A percentile compares a stretch with the other conserved stretches of the same genome.
These are phyloP conservation scores for Peniophora sp. DNA, from an alignment of 1,284 basidiomycete genomes.

Conservation along the genomic window DNA sequence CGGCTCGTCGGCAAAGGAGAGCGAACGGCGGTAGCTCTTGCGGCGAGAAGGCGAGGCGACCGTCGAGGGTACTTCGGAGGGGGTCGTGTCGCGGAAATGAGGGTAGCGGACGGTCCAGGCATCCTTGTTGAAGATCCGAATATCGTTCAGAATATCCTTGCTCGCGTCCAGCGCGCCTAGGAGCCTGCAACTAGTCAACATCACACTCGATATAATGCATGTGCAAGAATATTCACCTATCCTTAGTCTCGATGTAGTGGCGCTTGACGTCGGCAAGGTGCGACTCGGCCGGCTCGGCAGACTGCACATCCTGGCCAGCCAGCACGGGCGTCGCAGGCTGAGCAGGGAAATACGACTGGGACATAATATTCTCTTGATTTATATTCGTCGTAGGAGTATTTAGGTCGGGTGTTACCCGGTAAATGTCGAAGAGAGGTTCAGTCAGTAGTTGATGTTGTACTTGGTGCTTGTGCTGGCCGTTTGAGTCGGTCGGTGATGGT, in stretches of 20 bases:
- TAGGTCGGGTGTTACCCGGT: too few species aligned
- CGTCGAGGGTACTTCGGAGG: slow-evolving; percentile 13
- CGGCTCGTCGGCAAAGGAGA: slow-evolving; percentile 81
- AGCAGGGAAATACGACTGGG: slow-evolving; percentile 33
- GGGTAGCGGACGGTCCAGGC: slow-evolving; percentile 89
- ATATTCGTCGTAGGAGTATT: too few species aligned
- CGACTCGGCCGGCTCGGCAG: slow-evolving; percentile 1
- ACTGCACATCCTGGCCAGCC: slow-evolving; percentile 18
- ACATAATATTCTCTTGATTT: slow-evolving; percentile 23
- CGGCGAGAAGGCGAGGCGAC: slow-evolving; percentile 23
- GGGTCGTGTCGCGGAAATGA: slow-evolving; percentile 39
- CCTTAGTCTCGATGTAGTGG: slow-evolving; percentile 63
- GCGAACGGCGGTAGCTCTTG: slow-evolving; percentile 49
- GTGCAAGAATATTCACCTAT: slow-evolving; percentile 39
- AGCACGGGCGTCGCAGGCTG: slow-evolving; percentile 14
- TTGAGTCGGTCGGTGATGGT: too few species aligned
- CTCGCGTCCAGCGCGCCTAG: slow-evolving; percentile 70
- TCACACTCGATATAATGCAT: background rate
- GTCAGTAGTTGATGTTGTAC: too few species aligned
- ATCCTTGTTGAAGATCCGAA: slow-evolving; percentile 78
- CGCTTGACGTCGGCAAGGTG: slow-evolving; percentile 58
- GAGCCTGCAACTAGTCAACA: slow-evolving; percentile 41
- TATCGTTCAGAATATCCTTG: slow-evolving; percentile 59
- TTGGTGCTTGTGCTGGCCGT: too few species aligned
- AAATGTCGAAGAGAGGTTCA: too few species aligned